phyloP scores from a whole-genome alignment of 139 green algal species.

The Trebouxia sp. region DNA sequence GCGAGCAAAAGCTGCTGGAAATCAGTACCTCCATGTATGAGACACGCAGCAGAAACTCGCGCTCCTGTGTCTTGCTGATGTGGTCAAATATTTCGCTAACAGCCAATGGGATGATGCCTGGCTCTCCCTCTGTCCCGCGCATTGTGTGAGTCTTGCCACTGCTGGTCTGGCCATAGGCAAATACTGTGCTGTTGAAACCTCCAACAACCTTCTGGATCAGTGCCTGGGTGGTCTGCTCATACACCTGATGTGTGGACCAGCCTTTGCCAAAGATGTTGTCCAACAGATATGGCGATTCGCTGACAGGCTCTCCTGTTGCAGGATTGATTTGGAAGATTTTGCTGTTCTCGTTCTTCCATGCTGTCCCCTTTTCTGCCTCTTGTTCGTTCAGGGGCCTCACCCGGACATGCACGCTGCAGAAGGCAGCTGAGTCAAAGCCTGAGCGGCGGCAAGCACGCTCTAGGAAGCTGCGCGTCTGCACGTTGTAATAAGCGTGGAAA shows the following conservation, averaged over 20 bases:
- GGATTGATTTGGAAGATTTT: conserved; percentile 26
- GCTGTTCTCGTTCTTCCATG: conserved; percentile 73
- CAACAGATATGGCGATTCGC: conserved; percentile 65
- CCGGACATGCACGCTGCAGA: conserved; percentile 77
- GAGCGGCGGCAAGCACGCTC: no score
- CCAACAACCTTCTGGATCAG: conserved; percentile 74
- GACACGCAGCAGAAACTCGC: conserved; percentile 93
- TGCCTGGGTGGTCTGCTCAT: conserved; percentile 57
- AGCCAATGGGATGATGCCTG: conserved; percentile 85
- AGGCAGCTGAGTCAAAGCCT: background rate
- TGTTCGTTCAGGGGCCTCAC: conserved; percentile 78
- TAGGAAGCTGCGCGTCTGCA: background rate
- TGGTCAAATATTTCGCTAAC: conserved; percentile 81
- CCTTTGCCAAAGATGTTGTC: conserved; percentile 77
- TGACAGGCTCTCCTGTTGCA: conserved; percentile 33
- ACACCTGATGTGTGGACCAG: conserved; percentile 57
- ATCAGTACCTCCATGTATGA: conserved; percentile 94
- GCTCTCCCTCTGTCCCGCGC: conserved; percentile 64
- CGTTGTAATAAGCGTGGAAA: background rate
- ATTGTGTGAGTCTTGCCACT: conserved; percentile 98
- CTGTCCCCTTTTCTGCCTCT: conserved; percentile 58
- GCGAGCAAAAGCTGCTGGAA: background rate
- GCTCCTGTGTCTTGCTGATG: conserved; percentile 61
- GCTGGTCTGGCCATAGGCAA: conserved; percentile 97
- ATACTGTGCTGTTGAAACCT: conserved; percentile 91